phyloP scores from a whole-genome alignment of 345 rosid genomes.

The Pistacia vera region DNA sequence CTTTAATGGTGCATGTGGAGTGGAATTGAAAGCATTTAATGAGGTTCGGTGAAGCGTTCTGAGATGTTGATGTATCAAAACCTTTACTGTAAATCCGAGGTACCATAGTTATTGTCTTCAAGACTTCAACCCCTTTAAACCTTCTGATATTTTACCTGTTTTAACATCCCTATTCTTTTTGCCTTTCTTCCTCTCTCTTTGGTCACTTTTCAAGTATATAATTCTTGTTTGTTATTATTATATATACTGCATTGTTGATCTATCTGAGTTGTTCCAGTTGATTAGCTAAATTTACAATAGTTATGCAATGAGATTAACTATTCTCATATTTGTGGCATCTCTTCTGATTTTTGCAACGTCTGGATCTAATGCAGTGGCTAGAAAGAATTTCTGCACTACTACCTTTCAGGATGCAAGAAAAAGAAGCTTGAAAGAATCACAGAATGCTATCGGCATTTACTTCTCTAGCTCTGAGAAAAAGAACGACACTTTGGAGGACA shows the following conservation, averaged over 20 bases:
- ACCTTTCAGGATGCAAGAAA: background rate
- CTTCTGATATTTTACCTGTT: background rate
- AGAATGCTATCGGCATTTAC: conserved; percentile 1
- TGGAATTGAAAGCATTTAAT: conserved; percentile 27
- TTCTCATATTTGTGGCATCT: conserved; percentile 8
- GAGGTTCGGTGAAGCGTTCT: conserved; percentile 32
- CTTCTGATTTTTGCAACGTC: conserved; percentile 16
- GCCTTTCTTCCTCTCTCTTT: conserved; percentile 18
- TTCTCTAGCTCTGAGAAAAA: conserved; percentile 15
- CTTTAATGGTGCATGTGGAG: background rate
- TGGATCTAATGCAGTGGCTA: conserved; percentile 22
- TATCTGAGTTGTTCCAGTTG: background rate
- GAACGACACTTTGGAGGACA: conserved; percentile 16
- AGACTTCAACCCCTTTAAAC: background rate
- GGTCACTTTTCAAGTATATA: conserved; percentile 13
- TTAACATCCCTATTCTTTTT: conserved; percentile 24
- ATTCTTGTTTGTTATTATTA: too few relatives aligned
- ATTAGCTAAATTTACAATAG: background rate
- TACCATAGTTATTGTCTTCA: conserved; percentile 24
- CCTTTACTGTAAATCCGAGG: conserved; percentile 25
- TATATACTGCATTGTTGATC: background rate
- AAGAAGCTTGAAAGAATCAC: conserved; percentile 5
- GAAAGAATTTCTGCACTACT: background rate
- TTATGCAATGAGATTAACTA: conserved; percentile 29
- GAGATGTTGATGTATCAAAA: conserved; percentile 27